Evolutionary conservation across 2,329 filamentous ascomycete species (phyloP).

Genomic region (Fusarium veterinarium): DNA sequence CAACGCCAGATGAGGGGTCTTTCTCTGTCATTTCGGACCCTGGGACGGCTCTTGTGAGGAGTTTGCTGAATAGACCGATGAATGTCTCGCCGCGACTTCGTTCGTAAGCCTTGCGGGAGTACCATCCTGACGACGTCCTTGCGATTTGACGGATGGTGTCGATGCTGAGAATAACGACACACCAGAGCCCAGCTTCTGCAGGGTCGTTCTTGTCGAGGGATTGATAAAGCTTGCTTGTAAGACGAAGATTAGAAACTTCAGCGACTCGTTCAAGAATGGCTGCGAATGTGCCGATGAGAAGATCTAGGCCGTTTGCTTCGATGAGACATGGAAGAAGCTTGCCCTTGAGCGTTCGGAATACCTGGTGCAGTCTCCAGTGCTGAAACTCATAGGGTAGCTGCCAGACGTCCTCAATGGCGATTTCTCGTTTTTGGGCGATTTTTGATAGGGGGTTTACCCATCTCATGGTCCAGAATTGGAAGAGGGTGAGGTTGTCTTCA

Average conservation of each 20-base stretch:
- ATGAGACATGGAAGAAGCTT: conserved; percentile 77
- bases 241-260: conserved; percentile 53
- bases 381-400: conserved; percentile 83
- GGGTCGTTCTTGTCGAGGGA: conserved; percentile 48
- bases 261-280: conserved; percentile 63
- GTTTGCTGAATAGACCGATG: conserved; percentile 53
- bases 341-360: conserved; percentile 78
- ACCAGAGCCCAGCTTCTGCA: conserved; percentile 52
- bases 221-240: conserved; percentile 52
- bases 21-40: conserved; percentile 54
- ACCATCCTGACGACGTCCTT: conserved; percentile 71
- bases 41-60: conserved; percentile 53
- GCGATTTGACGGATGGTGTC: conserved; percentile 50
- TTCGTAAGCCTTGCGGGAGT: conserved; percentile 85
- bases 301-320: conserved; percentile 81
- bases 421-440: conserved; percentile 70
- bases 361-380: conserved; percentile 77
- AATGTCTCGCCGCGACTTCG: conserved; percentile 78
- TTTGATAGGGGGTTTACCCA: conserved; percentile 84
- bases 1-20: conserved; percentile 33
- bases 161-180: conserved; percentile 50
- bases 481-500: conserved; percentile 82
- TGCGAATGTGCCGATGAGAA: conserved; percentile 74
- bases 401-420: conserved; percentile 87
- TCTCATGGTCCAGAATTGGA: conserved; percentile 86